Percentiles rank a stretch among this genome's conserved stretches.
Conservation (phyloP, 163 green algal genomes). For the Scenedesmus sp. region DNA sequence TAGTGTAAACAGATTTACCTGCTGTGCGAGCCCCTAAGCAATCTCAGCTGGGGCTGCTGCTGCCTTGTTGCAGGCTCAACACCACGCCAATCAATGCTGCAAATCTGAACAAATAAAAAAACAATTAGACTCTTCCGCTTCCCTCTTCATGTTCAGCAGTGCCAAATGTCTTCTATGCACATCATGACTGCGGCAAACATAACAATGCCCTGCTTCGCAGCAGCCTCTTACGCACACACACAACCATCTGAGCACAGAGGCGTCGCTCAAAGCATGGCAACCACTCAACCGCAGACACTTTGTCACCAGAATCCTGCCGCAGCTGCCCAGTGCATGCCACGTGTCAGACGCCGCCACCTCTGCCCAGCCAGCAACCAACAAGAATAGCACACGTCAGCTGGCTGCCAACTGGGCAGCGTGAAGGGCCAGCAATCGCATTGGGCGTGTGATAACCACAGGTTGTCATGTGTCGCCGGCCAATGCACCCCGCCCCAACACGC, state of each 20-base stretch:
- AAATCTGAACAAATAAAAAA: too few species aligned
- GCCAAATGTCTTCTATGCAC: not conserved
- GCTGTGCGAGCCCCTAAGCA: not conserved
- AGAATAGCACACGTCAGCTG: too few species aligned
- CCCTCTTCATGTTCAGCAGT: not conserved
- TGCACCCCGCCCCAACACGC: conserved; percentile 85
- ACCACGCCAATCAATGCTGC: too few species aligned
- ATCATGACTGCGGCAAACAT: not conserved
- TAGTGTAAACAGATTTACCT: not conserved
- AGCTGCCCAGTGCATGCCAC: too few species aligned
- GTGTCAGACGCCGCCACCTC: too few species aligned
- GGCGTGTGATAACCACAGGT: conserved; percentile 94
- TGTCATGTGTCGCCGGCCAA: conserved; percentile 89
- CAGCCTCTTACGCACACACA: not conserved
- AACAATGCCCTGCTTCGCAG: not conserved
- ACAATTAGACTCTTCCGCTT: too few species aligned
- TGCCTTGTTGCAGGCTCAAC: not conserved
- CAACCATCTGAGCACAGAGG: not conserved
- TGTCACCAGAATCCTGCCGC: too few species aligned
- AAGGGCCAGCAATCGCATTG: too few species aligned
- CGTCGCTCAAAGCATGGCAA: not conserved
- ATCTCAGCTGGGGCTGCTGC: not conserved
- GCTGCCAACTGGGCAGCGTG: too few species aligned
- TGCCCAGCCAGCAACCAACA: too few species aligned
- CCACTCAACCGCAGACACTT: too few species aligned